Evolutionary conservation across 768 basidiomycete genomes (phyloP), one percentile per base, ranked within the genome.

Genomic region (Rhizopogon salebrosus): DNA sequence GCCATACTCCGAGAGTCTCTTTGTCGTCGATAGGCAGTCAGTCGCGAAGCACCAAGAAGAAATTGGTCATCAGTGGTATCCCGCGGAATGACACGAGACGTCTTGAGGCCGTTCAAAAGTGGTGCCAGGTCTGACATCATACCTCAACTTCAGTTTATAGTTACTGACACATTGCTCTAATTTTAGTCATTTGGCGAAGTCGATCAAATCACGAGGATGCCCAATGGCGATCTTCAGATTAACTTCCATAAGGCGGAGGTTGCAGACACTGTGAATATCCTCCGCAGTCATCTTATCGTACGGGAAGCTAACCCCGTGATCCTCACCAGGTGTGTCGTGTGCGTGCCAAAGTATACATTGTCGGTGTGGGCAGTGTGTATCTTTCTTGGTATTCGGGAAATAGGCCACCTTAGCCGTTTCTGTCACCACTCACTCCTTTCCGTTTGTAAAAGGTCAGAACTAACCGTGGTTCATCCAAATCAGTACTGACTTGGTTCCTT

Each of bases 161-260:
- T 13, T 16, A 34, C 31, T 46, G 31, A 46, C 11, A 29, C 46
- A 38, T 29, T 49, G 26, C 46, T 62, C 27, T 48, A 37, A 34
- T 16, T 22, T 23, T 54, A 88, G 87, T 80, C 75, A 57, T 91
- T 91, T 67, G 89, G 89, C 38, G 87, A 88, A 69, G 68, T 91
- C 10, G 82, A 79, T 58, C 82, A 83, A 57, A 88, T 91, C 62
- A 78, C 74, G 35, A 75, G 87, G 48, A 80, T 85, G 75, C 83
- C 84, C 46, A 89, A 88, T 57, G 85, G 85, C 40, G 88, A 91
- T 66, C 69, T 90, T n/a, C 83, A 88, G 60, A 75, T 91, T 45
- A 81, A 85, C 60, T 91, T 89, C 61, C 77, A 80, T 42, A 81
- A 79, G 49, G 76, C 84, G 46, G 88, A 90, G 53, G 88, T 91